Base-by-base conservation (phyloP, 768 basidiomycete genomes). In the Boletus rufocinnamomeus region DNA sequence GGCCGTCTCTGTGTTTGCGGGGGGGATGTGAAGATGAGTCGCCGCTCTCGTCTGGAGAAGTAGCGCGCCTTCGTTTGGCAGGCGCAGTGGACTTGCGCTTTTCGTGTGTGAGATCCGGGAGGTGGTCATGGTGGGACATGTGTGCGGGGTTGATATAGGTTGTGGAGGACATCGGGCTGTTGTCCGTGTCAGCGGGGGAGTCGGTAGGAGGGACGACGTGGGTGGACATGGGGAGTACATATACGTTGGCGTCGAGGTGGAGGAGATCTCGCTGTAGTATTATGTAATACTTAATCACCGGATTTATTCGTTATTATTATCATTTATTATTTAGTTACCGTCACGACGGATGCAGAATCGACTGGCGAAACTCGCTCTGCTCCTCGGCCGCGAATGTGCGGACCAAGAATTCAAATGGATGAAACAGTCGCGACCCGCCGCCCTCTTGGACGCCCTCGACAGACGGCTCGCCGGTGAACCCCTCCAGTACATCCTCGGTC, bases 401-500 rank as follows among this genome's bases (percentile, higher is more conserved):
- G 56, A 46, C n/a, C 65, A 64, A 10, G 84, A 85, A 69, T 59
- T 84, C 3, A 69, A 73, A 56, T 85, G 84, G 84, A 79, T 85
- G 73, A 68, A 63, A 53, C 68, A 78, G 6, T 57, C 41, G 53
- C 60, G 43, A 61, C 61, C 16, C 19, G 6, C 10, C 25, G 19
- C 37, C 35, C 47, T 49, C 48, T 72, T 10, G 49, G 67, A 74
- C 28, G 80, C 89, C 79, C 79, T 95, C 40, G 67, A 71, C 19
- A 81, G 89, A 21, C 77, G 94, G 63, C 67, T 80, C 30, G 60
- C 64, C 17, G 90, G 91, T 13, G 91, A 93, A 73, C 94, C 94
- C 0, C 77, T 97, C 19, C 93, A 95, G 71, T 97, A 95, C 72
- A 92, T 97, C 64, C 79, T 97, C 51, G 93, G 94, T 90, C 70